Evolutionary conservation across 192 early-diverging fungal species (phyloP).

Genomic region (Fimicolochytrium jonesii): DNA sequence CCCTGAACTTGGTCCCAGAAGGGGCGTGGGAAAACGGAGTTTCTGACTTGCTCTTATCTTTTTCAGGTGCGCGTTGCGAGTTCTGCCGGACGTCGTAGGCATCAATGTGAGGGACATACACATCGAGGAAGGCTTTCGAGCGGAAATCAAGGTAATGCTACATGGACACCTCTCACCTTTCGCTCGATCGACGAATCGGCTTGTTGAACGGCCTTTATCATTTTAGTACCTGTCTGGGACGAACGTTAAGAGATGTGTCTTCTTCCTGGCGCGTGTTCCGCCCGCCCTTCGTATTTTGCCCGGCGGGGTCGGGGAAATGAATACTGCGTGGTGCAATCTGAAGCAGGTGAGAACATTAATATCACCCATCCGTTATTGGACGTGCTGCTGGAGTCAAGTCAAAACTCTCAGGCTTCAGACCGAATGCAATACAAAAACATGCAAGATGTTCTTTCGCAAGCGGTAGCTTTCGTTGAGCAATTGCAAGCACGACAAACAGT

Average conservation of each 20-base stretch:
- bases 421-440: constrained; percentile 72
- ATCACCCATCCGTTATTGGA: too few species aligned
- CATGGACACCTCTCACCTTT: too few species aligned
- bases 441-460: constrained; percentile 75
- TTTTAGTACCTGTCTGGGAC: constrained; percentile 68
- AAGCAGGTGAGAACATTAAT: constrained; percentile 37
- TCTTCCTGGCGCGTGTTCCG: constrained; percentile 77
- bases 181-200: too few species aligned
- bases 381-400: too few species aligned
- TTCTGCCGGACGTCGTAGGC: constrained; percentile 69
- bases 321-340: constrained; percentile 67
- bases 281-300: constrained; percentile 59
- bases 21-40: not conserved
- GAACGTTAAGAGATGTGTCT: constrained; percentile 76
- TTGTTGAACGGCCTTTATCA: too few species aligned
- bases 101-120: constrained; percentile 64
- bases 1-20: not conserved
- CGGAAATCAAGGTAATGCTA: constrained; percentile 70
- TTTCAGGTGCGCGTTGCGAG: constrained; percentile 72
- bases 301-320: constrained; percentile 58
- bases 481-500: constrained; percentile 25
- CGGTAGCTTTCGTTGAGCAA: constrained; percentile 61
- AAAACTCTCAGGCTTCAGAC: too few species aligned
- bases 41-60: not conserved
- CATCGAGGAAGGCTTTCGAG: constrained; percentile 65